Evolutionary conservation across 305 asterid species (phyloP).

Genomic region (Solanum aculeatissimum): DNA sequence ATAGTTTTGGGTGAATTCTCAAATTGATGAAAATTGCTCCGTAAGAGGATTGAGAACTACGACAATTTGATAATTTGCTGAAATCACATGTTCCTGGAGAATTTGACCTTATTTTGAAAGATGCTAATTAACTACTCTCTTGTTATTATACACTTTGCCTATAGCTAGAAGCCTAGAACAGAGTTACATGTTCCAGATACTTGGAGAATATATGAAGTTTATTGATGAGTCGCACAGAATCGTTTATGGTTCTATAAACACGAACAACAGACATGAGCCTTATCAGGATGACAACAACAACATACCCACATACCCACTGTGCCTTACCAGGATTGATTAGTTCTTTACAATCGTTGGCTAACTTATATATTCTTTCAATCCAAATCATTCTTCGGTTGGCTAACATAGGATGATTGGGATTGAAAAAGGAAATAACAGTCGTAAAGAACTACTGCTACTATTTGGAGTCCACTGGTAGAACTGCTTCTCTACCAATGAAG

Average conservation of each 20-base stretch:
- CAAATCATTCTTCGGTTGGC: not conserved
- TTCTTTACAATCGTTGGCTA: not conserved
- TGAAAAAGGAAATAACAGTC: not conserved
- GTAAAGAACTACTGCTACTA: not conserved
- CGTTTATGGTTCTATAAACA: not conserved
- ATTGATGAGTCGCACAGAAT: not conserved
- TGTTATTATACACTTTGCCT: not conserved
- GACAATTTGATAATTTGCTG: not conserved
- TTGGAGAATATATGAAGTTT: not conserved
- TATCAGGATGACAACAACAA: not conserved
- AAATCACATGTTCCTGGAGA: not conserved
- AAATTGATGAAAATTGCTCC: not conserved
- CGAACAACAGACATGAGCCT: not conserved
- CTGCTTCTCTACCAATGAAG: not conserved
- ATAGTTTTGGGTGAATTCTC: not conserved
- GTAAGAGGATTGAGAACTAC: not conserved
- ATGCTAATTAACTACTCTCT: not conserved
- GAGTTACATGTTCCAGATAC: not conserved
- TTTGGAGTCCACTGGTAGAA: not conserved
- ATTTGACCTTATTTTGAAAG: not conserved
- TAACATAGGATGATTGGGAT: not conserved
- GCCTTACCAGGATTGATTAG: not conserved
- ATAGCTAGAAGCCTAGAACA: not conserved
- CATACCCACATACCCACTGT: not conserved
- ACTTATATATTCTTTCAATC: not conserved